Conservation (phyloP, 2,329 filamentous ascomycete genomes). For the Colletotrichum sp. region DNA sequence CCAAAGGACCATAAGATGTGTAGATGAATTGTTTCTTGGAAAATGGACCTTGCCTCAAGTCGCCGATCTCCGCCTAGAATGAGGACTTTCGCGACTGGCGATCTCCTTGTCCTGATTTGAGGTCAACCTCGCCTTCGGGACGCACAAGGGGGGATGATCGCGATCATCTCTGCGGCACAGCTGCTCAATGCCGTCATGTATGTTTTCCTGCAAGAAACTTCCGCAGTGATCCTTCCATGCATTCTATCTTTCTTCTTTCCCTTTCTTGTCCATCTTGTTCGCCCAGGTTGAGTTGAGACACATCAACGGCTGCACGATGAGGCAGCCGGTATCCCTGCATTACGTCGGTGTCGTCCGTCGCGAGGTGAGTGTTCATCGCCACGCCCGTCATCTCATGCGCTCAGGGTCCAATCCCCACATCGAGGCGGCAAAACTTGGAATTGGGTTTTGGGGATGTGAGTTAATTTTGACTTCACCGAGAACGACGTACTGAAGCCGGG, state of each 20-base stretch:
- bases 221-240: not conserved
- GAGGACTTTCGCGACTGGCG: not conserved
- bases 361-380: not conserved
- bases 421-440: not conserved
- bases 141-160: not conserved
- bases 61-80: not conserved
- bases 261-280: not conserved
- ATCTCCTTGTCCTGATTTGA: not conserved
- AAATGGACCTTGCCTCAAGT: not conserved
- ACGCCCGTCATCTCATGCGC: not conserved
- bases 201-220: not conserved
- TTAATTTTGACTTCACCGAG: not conserved
- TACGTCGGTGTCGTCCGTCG: not conserved
- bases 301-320: not conserved
- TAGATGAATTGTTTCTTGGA: not conserved
- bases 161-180: not conserved
- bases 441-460: not conserved
- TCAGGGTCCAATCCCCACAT: not conserved
- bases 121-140: not conserved
- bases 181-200: not conserved
- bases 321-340: not conserved
- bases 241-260: not conserved
- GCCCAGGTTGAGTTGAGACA: not conserved
- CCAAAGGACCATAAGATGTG: not conserved
- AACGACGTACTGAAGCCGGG: no score